A percentile compares a stretch with the other conserved stretches of the same genome.
phyloP scores from a whole-genome alignment of 164 flowering plant species.

The Macadamia integrifolia region DNA sequence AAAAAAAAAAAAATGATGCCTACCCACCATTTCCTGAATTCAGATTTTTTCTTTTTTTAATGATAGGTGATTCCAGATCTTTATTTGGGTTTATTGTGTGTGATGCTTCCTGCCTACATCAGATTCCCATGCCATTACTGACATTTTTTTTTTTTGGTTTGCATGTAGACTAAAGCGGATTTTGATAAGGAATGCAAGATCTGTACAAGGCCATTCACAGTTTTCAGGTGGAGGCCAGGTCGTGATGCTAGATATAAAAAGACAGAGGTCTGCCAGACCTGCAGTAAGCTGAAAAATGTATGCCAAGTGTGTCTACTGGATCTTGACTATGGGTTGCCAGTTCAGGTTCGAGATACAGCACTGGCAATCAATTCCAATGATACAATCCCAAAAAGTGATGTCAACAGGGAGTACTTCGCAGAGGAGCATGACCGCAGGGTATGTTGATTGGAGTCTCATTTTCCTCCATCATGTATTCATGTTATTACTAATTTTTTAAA shows the following conservation, averaged over 20 bases:
- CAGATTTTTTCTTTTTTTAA: too few relatives aligned
- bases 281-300: conserved; percentile 91
- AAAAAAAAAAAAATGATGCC: too few relatives aligned
- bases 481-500: too few relatives aligned
- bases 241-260: conserved; percentile 89
- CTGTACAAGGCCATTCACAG: conserved; percentile 89
- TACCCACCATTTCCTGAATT: too few relatives aligned
- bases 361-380: conserved; percentile 72
- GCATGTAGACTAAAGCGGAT: conserved; percentile 68
- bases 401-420: conserved; percentile 90
- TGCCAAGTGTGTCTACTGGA: conserved; percentile 96
- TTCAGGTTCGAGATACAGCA: conserved; percentile 95
- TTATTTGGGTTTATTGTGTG: too few relatives aligned
- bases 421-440: conserved; percentile 98
- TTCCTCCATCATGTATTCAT: too few relatives aligned
- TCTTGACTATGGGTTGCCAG: conserved; percentile 94
- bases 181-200: conserved; percentile 97
- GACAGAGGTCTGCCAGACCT: conserved; percentile 88
- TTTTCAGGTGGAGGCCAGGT: conserved; percentile 98
- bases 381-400: conserved; percentile 94
- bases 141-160: background rate
- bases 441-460: conserved; percentile 15
- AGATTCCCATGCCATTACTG: background rate
- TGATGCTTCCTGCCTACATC: background rate
- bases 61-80: too few relatives aligned